Base-by-base conservation (phyloP, 23 red algal species). In the Gracilaria vermiculophylla region DNA sequence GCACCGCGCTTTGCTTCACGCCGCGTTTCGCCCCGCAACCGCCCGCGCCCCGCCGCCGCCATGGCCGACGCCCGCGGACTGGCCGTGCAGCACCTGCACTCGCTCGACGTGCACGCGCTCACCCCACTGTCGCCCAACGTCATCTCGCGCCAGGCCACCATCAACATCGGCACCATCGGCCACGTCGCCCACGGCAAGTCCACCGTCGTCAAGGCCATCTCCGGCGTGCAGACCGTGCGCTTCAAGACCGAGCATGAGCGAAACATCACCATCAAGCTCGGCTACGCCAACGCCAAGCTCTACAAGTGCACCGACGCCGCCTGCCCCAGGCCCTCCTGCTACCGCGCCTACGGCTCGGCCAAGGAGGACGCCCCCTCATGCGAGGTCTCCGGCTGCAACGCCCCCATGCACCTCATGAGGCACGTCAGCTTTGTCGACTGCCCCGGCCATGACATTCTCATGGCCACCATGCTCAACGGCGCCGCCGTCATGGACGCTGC, bases 181-280 rank as follows among this genome's bases (percentile, higher is more conserved):
- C 97, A 99, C 74, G 97, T 99, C 5, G 97, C 97, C 24, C 97
- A 99, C 86, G 97, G 97, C 32, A 99, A 99, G 93, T 96, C 93
- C 53, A 99, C 97, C 24, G 81, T 99, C 43, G 97, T 99, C 9
- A 94, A 94, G 66, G 88, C 92, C 29, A 95, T 99, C 67, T 99
- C 97, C 25, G 97, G 97, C 62, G 97, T 99, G 61, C 93, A 99
- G 78, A 99, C 97, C 21, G 97, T 96, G 3, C 93, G 94, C 43
- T 99, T 99, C 81, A 95, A 95, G 53, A 95, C 89, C 19, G 97
- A 99, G 77, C 89, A 94, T 24, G 97, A 99, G 60, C 90, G 97
- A 35, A 99, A 99, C 77, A 99, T 96, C 53, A 99, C 97, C 56
- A 99, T 99, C 76, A 96, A 99, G 62, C 93, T 99, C 6, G 97